phyloP scores from a whole-genome alignment of 169 alveolate genomes.

The Eimeria sp. region DNA sequence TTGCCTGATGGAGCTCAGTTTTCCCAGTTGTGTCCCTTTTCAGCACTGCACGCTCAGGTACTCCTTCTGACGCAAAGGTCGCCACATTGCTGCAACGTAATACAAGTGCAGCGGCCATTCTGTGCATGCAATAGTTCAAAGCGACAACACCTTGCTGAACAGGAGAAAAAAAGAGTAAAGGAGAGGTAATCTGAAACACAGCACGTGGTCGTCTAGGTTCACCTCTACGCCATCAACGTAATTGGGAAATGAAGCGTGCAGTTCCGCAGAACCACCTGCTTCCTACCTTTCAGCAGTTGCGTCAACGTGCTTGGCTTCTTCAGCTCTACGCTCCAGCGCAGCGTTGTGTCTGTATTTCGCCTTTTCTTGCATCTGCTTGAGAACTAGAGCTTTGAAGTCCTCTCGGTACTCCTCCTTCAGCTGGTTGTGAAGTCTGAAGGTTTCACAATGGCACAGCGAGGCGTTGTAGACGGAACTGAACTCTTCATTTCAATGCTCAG shows the following conservation, averaged over 20 bases:
- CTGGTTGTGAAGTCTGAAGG: slow-evolving; percentile 43
- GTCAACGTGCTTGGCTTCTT: background rate
- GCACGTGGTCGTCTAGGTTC: background rate
- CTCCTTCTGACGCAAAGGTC: background rate
- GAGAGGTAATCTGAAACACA: background rate
- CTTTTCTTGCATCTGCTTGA: slow-evolving; percentile 70
- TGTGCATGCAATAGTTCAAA: background rate
- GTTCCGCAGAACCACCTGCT: background rate
- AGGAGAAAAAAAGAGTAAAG: background rate
- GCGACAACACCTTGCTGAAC: background rate
- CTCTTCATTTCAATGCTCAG: background rate
- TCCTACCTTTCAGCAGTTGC: slow-evolving; percentile 29
- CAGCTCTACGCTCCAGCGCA: slow-evolving; percentile 51
- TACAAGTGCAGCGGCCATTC: background rate
- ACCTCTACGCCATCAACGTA: background rate
- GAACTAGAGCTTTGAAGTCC: slow-evolving; percentile 37
- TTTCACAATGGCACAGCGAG: background rate
- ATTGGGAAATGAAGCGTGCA: background rate
- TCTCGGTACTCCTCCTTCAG: slow-evolving; percentile 57
- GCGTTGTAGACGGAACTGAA: background rate
- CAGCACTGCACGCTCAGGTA: background rate
- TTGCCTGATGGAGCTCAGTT: slow-evolving; percentile 65
- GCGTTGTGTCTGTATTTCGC: slow-evolving; percentile 64
- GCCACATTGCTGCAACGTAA: slow-evolving; percentile 15
- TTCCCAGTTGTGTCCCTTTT: background rate